Conservation (phyloP, 1,284 basidiomycete genomes). For the Nidula niveotomentosa region DNA sequence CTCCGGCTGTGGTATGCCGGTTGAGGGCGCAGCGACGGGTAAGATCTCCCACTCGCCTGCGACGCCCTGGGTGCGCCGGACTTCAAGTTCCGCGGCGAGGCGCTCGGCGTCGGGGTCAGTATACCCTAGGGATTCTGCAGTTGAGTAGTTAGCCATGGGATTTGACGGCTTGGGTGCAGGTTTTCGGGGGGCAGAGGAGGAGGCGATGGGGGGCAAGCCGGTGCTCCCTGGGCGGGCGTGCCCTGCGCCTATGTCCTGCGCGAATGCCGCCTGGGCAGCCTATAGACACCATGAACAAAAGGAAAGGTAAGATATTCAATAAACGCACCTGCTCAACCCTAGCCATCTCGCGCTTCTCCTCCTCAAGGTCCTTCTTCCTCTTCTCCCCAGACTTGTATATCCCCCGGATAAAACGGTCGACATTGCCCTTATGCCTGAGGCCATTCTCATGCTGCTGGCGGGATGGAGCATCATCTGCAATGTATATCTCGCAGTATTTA, state of each 20-base stretch:
- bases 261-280: conserved; percentile 76
- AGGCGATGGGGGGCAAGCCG: no score
- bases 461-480: conserved; percentile 93
- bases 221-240: conserved; percentile 9
- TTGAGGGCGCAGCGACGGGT: neutral
- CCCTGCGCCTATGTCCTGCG: conserved; percentile 72
- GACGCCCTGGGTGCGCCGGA: conserved; percentile 64
- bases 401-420: conserved; percentile 88
- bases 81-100: conserved; percentile 54
- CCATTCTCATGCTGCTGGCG: conserved; percentile 93
- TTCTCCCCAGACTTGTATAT: conserved; percentile 94
- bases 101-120: conserved; percentile 70
- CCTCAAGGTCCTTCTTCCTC: conserved; percentile 82
- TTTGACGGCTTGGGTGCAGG: conserved; percentile 58
- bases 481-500: conserved; percentile 90
- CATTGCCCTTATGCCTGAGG: conserved; percentile 91
- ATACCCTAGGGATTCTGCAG: conserved; percentile 81
- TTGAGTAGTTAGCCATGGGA: conserved; percentile 68
- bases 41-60: conserved; percentile 62
- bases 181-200: conserved; percentile 25
- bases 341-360: conserved; percentile 86
- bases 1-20: conserved; percentile 11
- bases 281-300: conserved; percentile 21
- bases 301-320: neutral
- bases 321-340: conserved; percentile 77